Percentiles rank a stretch among this genome's conserved stretches.
phyloP scores from a whole-genome alignment of 305 asterid species.

The Ajuga reptans region DNA sequence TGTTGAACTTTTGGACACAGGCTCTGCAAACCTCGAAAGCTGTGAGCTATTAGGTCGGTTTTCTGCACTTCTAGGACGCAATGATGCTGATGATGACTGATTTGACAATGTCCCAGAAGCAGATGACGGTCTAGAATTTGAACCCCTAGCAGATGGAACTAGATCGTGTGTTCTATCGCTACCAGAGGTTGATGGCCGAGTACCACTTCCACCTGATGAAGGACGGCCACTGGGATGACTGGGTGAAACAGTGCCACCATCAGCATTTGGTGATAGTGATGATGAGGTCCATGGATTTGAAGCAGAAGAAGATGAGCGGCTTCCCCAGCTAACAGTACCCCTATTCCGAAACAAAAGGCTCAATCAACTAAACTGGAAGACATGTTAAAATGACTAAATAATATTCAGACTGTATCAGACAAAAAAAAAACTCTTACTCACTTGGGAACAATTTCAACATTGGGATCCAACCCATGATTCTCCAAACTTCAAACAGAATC shows the following conservation, averaged over 20 bases:
- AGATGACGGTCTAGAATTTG: slow-evolving; percentile 90
- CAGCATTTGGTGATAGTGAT: slow-evolving; percentile 63
- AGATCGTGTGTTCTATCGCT: slow-evolving; percentile 72
- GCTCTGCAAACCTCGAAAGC: slow-evolving; percentile 85
- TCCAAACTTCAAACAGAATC: slow-evolving; percentile 65
- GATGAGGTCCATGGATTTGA: slow-evolving; percentile 86
- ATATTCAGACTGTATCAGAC: not conserved
- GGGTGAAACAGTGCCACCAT: slow-evolving; percentile 66
- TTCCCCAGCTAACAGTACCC: slow-evolving; percentile 95
- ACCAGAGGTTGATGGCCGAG: slow-evolving; percentile 89
- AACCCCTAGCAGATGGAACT: slow-evolving; percentile 56
- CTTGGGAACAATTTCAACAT: slow-evolving; percentile 97
- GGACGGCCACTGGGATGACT: slow-evolving; percentile 73
- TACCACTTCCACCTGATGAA: slow-evolving; percentile 92
- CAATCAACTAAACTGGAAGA: slow-evolving; percentile 24
- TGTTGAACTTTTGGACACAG: slow-evolving; percentile 45
- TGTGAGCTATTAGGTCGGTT: slow-evolving; percentile 88
- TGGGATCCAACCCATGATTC: slow-evolving; percentile 91
- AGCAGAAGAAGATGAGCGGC: slow-evolving; percentile 69
- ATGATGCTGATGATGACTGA: slow-evolving; percentile 53
- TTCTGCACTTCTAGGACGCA: slow-evolving; percentile 93
- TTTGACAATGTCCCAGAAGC: slow-evolving; percentile 84
- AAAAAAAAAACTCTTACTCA: slow-evolving; percentile 39
- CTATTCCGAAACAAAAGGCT: slow-evolving; percentile 34
- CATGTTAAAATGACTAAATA: not conserved